Evolutionary conservation across 176 grass and related monocot genomes (phyloP).

Genomic region (Triticum dicoccoides): DNA sequence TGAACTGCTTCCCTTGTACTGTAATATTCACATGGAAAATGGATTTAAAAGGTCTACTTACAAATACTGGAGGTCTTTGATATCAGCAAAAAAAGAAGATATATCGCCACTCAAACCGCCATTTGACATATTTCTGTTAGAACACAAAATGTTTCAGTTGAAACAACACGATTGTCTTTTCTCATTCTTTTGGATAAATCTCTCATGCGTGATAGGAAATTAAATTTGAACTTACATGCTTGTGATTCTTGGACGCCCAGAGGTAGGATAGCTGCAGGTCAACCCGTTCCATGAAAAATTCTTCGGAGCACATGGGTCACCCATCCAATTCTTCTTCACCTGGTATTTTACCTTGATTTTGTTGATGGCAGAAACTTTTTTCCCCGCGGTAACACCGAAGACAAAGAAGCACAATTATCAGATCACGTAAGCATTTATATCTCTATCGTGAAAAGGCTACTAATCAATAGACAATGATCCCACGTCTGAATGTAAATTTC

Average conservation of each 20-base stretch:
- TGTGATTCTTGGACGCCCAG: constrained; percentile 47
- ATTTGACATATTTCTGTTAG: not conserved
- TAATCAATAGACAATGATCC: not conserved
- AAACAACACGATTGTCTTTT: not conserved
- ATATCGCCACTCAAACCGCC: not conserved
- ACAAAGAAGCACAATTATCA: not conserved
- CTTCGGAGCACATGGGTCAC: constrained; percentile 52
- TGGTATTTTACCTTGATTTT: constrained; percentile 35
- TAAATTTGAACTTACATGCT: constrained; percentile 40
- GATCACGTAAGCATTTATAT: not conserved
- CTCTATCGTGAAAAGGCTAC: not conserved
- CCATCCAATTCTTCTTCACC: constrained; percentile 48
- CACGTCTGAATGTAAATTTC: too few relatives aligned
- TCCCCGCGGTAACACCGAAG: not conserved
- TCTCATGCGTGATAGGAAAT: not conserved
- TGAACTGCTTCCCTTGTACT: not conserved
- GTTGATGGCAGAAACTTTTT: constrained; percentile 37
- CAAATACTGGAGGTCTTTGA: not conserved
- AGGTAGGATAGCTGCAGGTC: constrained; percentile 42
- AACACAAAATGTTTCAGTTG: not conserved
- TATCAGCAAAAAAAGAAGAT: not conserved
- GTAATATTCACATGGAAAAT: not conserved
- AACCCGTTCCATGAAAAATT: constrained; percentile 30
- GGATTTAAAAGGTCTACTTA: not conserved
- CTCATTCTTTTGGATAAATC: not conserved